These are phyloP conservation scores for Fusarium camptoceras DNA, from an alignment of 2,329 filamentous ascomycete genomes.

Conservation along the genomic window DNA sequence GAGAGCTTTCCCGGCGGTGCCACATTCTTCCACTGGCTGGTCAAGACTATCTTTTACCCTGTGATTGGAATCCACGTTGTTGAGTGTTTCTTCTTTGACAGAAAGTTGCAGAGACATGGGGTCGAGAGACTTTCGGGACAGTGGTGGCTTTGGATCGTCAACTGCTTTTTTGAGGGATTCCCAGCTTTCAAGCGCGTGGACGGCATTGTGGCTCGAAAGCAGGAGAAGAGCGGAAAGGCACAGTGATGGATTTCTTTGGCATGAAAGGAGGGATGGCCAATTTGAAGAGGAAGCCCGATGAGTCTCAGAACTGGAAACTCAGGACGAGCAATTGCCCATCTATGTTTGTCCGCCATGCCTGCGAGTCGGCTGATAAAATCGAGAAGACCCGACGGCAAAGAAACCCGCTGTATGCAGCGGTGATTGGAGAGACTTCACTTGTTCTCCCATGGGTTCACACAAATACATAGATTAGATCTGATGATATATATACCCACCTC, in stretches of 20 bases:
- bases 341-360: background rate
- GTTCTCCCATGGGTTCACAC: background rate
- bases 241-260: conserved; percentile 4
- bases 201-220: conserved; percentile 58
- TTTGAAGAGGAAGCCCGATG: background rate
- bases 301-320: background rate
- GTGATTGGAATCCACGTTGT: conserved; percentile 72
- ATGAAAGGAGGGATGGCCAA: background rate
- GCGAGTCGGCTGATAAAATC: background rate
- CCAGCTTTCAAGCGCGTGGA: conserved; percentile 65
- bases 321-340: background rate
- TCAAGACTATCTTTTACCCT: conserved; percentile 67
- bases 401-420: background rate
- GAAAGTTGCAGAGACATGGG: conserved; percentile 60
- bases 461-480: background rate
- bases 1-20: conserved; percentile 68
- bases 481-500: background rate
- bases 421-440: background rate
- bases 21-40: conserved; percentile 67
- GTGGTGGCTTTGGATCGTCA: conserved; percentile 68
- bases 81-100: conserved; percentile 70
- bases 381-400: background rate
- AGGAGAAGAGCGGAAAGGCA: conserved; percentile 52
- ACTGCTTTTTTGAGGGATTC: conserved; percentile 66
- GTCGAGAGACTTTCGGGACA: conserved; percentile 58